Evolutionary conservation across 805 yeast genomes (phyloP).

Genomic region (Vanderwaltozyma yarrowii): DNA sequence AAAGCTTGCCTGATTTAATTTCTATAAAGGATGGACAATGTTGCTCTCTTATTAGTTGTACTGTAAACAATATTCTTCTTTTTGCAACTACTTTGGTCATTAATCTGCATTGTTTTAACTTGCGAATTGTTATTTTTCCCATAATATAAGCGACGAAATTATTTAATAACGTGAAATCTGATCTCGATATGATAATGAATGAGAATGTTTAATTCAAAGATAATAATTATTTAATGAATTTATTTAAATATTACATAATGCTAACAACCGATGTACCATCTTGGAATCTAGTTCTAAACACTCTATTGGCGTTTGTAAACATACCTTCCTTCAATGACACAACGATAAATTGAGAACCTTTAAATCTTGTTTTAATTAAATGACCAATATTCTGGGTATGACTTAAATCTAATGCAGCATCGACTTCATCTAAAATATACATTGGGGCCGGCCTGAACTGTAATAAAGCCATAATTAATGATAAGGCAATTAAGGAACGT

Average conservation of each 20-base stretch:
- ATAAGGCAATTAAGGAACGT: slow-evolving; percentile 84
- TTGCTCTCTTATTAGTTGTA: too few relatives aligned
- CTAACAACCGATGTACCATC: slow-evolving; percentile 94
- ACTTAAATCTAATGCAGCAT: slow-evolving; percentile 93
- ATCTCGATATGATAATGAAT: too few relatives aligned
- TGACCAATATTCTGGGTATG: slow-evolving; percentile 98
- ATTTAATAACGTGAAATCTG: too few relatives aligned
- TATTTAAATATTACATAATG: slow-evolving; percentile 46
- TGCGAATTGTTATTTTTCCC: too few relatives aligned
- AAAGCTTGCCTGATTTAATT: too few relatives aligned
- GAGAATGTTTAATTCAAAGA: too few relatives aligned
- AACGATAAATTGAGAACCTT: slow-evolving; percentile 92
- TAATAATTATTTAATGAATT: too few relatives aligned
- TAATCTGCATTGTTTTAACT: too few relatives aligned
- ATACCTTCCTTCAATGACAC: slow-evolving; percentile 96
- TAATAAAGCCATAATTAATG: slow-evolving; percentile 81
- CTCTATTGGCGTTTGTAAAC: slow-evolving; percentile 94
- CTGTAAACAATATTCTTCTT: too few relatives aligned
- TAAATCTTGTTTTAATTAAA: slow-evolving; percentile 85
- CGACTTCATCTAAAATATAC: slow-evolving; percentile 96
- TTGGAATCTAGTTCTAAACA: slow-evolving; percentile 87
- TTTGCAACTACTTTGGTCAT: too few relatives aligned
- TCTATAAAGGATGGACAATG: too few relatives aligned
- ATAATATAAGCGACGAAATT: too few relatives aligned
- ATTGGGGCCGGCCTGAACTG: slow-evolving; percentile 98